Conservation (phyloP, 1,139 yeast species). For the Pichia sp. region DNA sequence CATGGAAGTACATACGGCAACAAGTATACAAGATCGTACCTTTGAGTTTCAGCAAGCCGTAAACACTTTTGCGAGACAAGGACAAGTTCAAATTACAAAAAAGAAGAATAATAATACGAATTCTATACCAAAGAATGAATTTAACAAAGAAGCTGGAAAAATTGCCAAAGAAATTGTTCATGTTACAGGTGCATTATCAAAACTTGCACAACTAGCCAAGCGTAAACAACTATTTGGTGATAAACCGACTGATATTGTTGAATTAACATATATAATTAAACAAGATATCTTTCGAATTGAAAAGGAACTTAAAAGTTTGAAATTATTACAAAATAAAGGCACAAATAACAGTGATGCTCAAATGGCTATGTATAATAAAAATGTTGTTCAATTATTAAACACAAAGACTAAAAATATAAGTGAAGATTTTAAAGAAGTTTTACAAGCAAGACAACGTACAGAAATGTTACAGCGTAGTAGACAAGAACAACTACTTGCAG, state of each 20-base stretch:
- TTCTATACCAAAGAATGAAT: constrained; percentile 49
- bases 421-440: constrained; percentile 82
- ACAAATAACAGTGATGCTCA: constrained; percentile 41
- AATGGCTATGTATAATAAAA: constrained; percentile 66
- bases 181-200: constrained; percentile 77
- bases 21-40: constrained; percentile 64
- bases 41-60: constrained; percentile 85
- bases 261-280: constrained; percentile 84
- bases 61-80: constrained; percentile 53
- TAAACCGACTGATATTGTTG: constrained; percentile 88
- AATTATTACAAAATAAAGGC: constrained; percentile 38
- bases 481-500: constrained; percentile 67
- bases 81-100: constrained; percentile 5
- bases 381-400: constrained; percentile 79
- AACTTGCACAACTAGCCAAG: constrained; percentile 75
- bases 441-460: constrained; percentile 79
- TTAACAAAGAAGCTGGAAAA: constrained; percentile 70
- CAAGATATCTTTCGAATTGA: constrained; percentile 88
- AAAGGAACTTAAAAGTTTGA: constrained; percentile 63
- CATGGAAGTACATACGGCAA: constrained; percentile 22
- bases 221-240: constrained; percentile 93
- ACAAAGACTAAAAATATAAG: constrained; percentile 88
- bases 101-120: constrained; percentile 22
- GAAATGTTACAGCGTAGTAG: constrained; percentile 77
- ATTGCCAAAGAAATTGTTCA: constrained; percentile 87